These are phyloP conservation scores for Debaryomyces tyrocola DNA, from an alignment of 805 yeast species.

Conservation along the genomic window DNA sequence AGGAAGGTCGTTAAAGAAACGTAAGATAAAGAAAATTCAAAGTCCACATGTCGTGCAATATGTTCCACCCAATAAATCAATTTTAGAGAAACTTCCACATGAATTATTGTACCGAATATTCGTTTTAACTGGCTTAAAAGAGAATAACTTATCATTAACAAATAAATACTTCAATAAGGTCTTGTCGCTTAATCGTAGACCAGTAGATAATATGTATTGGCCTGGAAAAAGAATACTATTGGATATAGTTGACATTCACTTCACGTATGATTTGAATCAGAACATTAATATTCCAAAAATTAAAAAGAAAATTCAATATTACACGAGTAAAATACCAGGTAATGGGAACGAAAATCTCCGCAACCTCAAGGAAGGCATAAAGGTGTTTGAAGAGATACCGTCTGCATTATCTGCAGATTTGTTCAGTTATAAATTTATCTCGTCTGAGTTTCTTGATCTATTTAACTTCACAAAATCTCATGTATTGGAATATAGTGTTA, in stretches of 20 bases:
- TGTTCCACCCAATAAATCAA: constrained; percentile 3
- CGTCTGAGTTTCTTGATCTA: constrained; percentile 6
- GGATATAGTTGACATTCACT: constrained; percentile 23
- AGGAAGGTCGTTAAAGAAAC: constrained; percentile 20
- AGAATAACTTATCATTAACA: constrained; percentile 33
- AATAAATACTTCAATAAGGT: constrained; percentile 27
- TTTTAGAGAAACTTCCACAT: constrained; percentile 38
- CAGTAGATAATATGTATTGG: constrained; percentile 19
- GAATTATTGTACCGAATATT: constrained; percentile 44
- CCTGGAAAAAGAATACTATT: constrained; percentile 14
- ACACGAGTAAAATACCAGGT: constrained; percentile 4
- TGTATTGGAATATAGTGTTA: constrained; percentile 3
- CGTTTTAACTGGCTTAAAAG: constrained; percentile 33
- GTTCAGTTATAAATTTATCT: constrained; percentile 13
- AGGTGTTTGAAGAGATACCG: constrained; percentile 4
- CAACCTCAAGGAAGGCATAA: constrained; percentile 3
- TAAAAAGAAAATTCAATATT: constrained; percentile 12
- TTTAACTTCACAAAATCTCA: neutral
- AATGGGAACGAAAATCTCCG: constrained; percentile 4
- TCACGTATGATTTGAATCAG: constrained; percentile 19
- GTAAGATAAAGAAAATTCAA: constrained; percentile 4
- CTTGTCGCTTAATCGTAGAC: constrained; percentile 20
- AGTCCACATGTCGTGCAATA: neutral
- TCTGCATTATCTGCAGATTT: constrained; percentile 8
- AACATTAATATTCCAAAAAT: constrained; percentile 12